Evolutionary conservation across 257 asterid genomes (phyloP).

Genomic region (Coffea eugenioides): DNA sequence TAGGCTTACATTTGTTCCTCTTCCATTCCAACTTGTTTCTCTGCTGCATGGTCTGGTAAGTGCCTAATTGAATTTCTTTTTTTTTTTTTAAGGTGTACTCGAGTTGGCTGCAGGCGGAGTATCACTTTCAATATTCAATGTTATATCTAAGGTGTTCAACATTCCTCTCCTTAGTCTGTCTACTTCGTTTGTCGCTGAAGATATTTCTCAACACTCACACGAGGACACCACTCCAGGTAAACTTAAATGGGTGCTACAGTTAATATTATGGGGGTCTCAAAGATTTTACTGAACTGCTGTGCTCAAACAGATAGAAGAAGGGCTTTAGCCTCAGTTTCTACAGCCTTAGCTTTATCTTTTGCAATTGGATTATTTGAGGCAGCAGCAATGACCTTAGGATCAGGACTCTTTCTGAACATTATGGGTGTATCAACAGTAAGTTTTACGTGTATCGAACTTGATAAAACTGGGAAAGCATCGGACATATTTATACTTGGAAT

Average conservation of each 20-base stretch:
- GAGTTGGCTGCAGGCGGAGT: conserved; percentile 48
- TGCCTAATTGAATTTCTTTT: conserved; percentile 2
- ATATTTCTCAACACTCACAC: conserved; percentile 32
- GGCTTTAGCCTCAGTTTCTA: conserved; percentile 39
- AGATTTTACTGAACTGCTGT: neutral
- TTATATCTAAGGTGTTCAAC: conserved; percentile 46
- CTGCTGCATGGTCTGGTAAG: neutral
- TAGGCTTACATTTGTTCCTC: neutral
- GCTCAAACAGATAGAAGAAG: conserved; percentile 33
- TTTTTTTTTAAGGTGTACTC: conserved; percentile 32
- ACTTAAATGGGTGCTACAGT: neutral
- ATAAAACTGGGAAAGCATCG: neutral
- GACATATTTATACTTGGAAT: too few relatives aligned
- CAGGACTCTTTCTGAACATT: conserved; percentile 39
- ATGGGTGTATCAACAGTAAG: conserved; percentile 44
- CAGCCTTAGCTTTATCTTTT: conserved; percentile 39
- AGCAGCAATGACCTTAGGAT: conserved; percentile 40
- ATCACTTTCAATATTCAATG: conserved; percentile 43
- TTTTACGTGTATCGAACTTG: neutral
- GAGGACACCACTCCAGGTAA: conserved; percentile 29
- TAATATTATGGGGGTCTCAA: too few relatives aligned
- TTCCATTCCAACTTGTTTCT: neutral
- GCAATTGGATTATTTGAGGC: conserved; percentile 44
- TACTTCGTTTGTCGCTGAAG: conserved; percentile 52
- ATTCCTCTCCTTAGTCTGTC: conserved; percentile 49